Base-by-base conservation (phyloP, 1,284 basidiomycete genomes). In the Athelia sp. region DNA sequence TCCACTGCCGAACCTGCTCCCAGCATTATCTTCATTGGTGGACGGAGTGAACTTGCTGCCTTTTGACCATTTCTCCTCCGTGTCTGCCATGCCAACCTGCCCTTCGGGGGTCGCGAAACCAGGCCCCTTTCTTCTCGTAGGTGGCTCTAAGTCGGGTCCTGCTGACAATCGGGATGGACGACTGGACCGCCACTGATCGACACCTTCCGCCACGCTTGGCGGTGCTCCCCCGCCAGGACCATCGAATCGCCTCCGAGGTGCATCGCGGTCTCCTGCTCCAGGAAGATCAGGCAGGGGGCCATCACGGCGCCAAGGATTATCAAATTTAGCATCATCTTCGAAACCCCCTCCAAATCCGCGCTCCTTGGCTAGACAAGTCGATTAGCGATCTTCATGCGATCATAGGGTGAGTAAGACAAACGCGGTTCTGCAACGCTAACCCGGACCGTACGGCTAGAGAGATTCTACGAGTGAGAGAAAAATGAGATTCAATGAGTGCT, bases 371-470 rank as follows among this genome's bases (percentile, higher is more conserved):
- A 56, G 38, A 21, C 15, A 40, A 9, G 36, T n/a, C 15, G 8
- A 40, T 40, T 40, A 31, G 24, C 32, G 4, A 40, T 40, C 21
- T n/a, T n/a, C n/a, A n/a, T n/a, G n/a, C n/a, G 13, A 29, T 13
- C 26, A 22, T 40, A 22, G n/a, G 13, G 26, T 43, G 29, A 44
- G 15, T 22, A 31, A 34, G 2, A 80, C 87, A 76, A 66, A 92
- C 93, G 90, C 54, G 96, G 88, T 64, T 99, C 97, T 17, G 97
- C 97, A 40, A 99, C 95, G 66, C 89, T 93, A 52, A 98, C 84
- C 50, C 96, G 82, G 54, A 99, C 78, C 21, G 78, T 82, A 54
- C 97, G 80, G 43, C 89, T 90, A 29, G 82, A 83, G 47, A 99
- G 73, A 57, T 69, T 72, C 87, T 90, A 51, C 23, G 11, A 46